phyloP scores from a whole-genome alignment of 2,329 filamentous ascomycete species.

The Aaosphaeria arxii region DNA sequence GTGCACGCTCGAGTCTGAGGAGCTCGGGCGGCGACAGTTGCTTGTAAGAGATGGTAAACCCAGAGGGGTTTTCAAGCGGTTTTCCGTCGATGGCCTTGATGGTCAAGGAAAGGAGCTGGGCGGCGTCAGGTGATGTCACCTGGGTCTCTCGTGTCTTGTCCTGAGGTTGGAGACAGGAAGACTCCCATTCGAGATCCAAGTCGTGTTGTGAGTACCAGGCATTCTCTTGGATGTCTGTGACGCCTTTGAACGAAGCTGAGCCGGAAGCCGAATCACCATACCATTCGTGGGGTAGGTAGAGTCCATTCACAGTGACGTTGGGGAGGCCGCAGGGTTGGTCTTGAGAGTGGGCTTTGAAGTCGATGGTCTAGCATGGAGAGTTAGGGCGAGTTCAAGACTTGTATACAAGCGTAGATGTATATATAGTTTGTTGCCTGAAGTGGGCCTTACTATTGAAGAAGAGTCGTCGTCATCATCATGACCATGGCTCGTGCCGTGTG shows the following conservation, averaged over 20 bases:
- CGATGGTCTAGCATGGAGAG: conserved; percentile 37
- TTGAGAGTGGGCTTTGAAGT: conserved; percentile 38
- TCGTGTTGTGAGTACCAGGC: conserved; percentile 32
- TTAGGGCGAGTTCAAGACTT: conserved; percentile 14
- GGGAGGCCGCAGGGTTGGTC: conserved; percentile 36
- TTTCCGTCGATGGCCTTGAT: conserved; percentile 39
- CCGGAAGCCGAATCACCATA: conserved; percentile 35
- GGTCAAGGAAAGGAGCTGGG: conserved; percentile 39
- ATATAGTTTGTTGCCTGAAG: conserved; percentile 29
- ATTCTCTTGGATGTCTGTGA: conserved; percentile 29
- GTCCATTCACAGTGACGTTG: conserved; percentile 43
- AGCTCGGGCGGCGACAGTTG: conserved; percentile 35
- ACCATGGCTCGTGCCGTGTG: conserved; percentile 27
- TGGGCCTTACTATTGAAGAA: conserved; percentile 31
- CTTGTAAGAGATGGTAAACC: conserved; percentile 41
- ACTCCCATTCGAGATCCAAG: conserved; percentile 38
- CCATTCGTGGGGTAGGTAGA: conserved; percentile 37
- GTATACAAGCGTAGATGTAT: conserved; percentile 3
- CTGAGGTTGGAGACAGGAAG: conserved; percentile 33
- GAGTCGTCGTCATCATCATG: conserved; percentile 41
- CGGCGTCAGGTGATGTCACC: conserved; percentile 23
- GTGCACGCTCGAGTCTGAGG: conserved; percentile 31
- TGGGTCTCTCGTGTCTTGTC: conserved; percentile 6
- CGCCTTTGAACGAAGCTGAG: conserved; percentile 28
- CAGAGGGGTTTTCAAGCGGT: conserved; percentile 25